phyloP scores from a whole-genome alignment of 257 asterid species.

The Primulina tabacum region DNA sequence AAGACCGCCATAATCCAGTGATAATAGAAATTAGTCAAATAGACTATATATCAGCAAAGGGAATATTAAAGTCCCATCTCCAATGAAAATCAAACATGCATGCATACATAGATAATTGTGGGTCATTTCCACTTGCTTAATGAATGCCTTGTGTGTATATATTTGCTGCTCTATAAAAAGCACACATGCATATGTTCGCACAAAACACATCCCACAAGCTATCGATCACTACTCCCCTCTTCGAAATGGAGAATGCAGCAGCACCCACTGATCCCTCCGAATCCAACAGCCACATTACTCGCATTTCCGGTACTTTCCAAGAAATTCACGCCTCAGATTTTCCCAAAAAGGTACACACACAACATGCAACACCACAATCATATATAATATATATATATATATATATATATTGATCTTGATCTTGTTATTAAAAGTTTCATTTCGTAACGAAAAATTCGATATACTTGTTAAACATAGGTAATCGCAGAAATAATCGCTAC shows the following conservation, averaged over 20 bases:
- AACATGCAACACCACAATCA: not conserved
- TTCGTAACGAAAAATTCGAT: too few species aligned
- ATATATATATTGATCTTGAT: too few species aligned
- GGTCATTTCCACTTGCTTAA: too few species aligned
- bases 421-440: not conserved
- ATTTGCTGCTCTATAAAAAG: too few species aligned
- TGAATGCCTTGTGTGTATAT: too few species aligned
- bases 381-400: too few species aligned
- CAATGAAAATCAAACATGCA: too few species aligned
- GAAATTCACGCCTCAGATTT: constrained; percentile 42
- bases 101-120: too few species aligned
- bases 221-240: not conserved
- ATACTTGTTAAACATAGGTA: constrained; percentile 33
- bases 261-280: not conserved
- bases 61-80: too few species aligned
- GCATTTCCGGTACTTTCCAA: constrained; percentile 20
- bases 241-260: constrained; percentile 35
- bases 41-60: too few species aligned
- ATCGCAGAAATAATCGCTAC: constrained; percentile 67
- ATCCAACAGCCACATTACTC: not conserved
- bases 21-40: too few species aligned
- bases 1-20: not conserved
- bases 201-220: not conserved
- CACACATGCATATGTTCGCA: too few species aligned
- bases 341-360: constrained; percentile 44